These are phyloP conservation scores for Naganishia randhawae DNA, from an alignment of 768 basidiomycete species.

Conservation along the genomic window DNA sequence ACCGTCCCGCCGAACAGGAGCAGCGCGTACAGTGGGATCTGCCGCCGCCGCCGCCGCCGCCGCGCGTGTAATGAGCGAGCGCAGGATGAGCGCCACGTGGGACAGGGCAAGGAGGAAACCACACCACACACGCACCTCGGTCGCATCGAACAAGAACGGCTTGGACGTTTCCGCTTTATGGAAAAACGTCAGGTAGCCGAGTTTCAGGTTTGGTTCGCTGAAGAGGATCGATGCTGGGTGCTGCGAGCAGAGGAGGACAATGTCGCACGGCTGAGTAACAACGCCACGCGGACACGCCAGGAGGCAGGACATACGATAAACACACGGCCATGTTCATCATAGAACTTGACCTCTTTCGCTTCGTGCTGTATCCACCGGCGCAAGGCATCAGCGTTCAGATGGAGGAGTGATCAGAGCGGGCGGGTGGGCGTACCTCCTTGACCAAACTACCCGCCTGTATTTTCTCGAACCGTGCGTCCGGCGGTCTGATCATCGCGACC, in stretches of 20 bases:
- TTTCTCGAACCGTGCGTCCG: slow-evolving; percentile 74
- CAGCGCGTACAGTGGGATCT: slow-evolving; percentile 84
- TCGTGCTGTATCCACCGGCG: slow-evolving; percentile 53
- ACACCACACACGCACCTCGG: slow-evolving; percentile 70
- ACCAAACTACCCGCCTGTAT: slow-evolving; percentile 77
- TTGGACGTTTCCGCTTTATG: slow-evolving; percentile 73
- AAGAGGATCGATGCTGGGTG: slow-evolving; percentile 83
- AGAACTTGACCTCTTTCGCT: slow-evolving; percentile 78
- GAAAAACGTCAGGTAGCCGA: slow-evolving; percentile 78
- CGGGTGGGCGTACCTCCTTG: slow-evolving; percentile 56
- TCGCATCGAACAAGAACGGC: slow-evolving; percentile 78
- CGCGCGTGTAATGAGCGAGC: too few relatives aligned
- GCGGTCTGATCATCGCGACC: slow-evolving; percentile 71
- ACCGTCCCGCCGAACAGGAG: slow-evolving; percentile 79
- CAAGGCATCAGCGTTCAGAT: slow-evolving; percentile 1
- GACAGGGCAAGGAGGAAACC: not conserved
- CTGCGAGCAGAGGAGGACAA: not conserved
- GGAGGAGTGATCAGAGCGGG: too few relatives aligned
- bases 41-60: too few relatives aligned
- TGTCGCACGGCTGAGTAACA: too few relatives aligned
- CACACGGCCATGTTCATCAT: slow-evolving; percentile 59
- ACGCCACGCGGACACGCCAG: not conserved
- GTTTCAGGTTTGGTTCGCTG: slow-evolving; percentile 65
- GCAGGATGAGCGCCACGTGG: not conserved
- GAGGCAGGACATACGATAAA: slow-evolving; percentile 37